Evolutionary conservation across 441 rosid species (phyloP), one percentile per base, ranked within the genome.

Genomic region (Monsonia emarginata): DNA sequence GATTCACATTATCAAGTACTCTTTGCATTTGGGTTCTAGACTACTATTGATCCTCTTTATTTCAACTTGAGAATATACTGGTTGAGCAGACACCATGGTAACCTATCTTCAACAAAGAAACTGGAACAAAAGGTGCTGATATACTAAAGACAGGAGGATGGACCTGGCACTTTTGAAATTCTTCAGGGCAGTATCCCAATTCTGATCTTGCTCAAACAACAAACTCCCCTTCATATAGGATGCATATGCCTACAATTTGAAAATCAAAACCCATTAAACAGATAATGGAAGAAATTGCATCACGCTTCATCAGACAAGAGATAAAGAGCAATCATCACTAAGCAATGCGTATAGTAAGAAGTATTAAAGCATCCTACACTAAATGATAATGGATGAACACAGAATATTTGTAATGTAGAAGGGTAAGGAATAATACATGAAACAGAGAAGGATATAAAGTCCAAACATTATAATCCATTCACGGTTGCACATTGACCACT

Each of bases 171-270:
- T 91, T 67, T 84, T 85, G 78, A 91, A 95, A 75, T 86, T 78
- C 84, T 80, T 84, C 80, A 91, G 81, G 21, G 97, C 97, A 75
- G 83, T 81, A 63, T 95, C 96, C 98, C 98, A 91, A 74, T 84
- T 95, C 71, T 82, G 80, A 74, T 95, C 99, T 84, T 95, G 97
- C 83, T 95, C 99, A 77, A 95, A 95, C 82, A 95, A 77, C 74
- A 95, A 78, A 78, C 68, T 88, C 65, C 93, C 99, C 83, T 91
- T 87, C 98, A 91, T 95, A 77, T 89, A 95, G 69, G 97, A 89
- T 11, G 93, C 91, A 80, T 95, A 95, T 74, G 97, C 98, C 97
- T 95, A 78, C 61, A 75, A 66, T 74, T 61, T 31, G 38, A 42
- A 61, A 72, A 13, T 10, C 27, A 76, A 66, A 64, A 67, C 24